Base-by-base conservation (phyloP, 202 grass and related monocot genomes). In the Schoenoplectus tabernaemontani region DNA sequence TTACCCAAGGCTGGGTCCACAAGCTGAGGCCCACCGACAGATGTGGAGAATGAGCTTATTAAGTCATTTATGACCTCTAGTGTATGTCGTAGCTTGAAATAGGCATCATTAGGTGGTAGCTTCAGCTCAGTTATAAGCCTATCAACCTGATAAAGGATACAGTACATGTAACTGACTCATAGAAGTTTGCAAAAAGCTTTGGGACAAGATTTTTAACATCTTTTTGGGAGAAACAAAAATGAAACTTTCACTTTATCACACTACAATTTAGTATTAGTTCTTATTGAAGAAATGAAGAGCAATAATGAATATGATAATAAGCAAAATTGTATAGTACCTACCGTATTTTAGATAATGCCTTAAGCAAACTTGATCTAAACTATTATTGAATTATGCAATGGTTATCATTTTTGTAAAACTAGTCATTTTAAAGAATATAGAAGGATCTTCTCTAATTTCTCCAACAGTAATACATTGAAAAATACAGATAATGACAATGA, bases 121-220 rank as follows among this genome's bases (percentile, higher is more conserved):
- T 98, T 98, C 46, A 98, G 83, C 82, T 98, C 96, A 71, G 96
- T 95, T 88, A 92, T 92, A 78, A 98, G 80, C 86, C 91, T 83
- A 56, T 98, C 96, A 76, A 99, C 96, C 95, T 98, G 75, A 64
- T 22, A 28, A 16, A 56, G 47, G 47, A 75, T 36, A 64, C 63
- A 79, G 54, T 37, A n/a, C n/a, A n/a, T n/a, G n/a, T n/a, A n/a
- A n/a, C n/a, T n/a, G n/a, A n/a, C n/a, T n/a, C n/a, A n/a, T n/a
- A n/a, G n/a, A n/a, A n/a, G n/a, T n/a, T n/a, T n/a, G n/a, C n/a
- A n/a, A n/a, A n/a, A n/a, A n/a, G n/a, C n/a, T n/a, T n/a, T n/a
- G n/a, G n/a, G n/a, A n/a, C n/a, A n/a, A n/a, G n/a, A 82, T 26
- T 70, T 44, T 46, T 23, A 47, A 44, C 10, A 47, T 71, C 28